A percentile compares a stretch with the other conserved stretches of the same genome.
These are phyloP conservation scores for Proliferodiscus dingleyae DNA, from an alignment of 2,329 filamentous ascomycete species.

Conservation along the genomic window DNA sequence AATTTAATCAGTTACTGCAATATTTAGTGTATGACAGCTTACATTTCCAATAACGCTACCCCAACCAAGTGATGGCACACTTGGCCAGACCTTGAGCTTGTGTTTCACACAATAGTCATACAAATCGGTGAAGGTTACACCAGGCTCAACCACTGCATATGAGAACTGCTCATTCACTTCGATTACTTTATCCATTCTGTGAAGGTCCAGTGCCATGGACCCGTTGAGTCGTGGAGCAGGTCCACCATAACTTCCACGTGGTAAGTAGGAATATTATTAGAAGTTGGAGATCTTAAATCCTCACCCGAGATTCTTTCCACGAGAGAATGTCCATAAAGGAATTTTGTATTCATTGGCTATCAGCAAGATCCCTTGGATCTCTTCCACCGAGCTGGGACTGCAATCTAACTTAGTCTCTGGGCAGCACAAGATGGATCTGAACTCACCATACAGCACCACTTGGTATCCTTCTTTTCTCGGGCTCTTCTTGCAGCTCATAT, in stretches of 20 bases:
- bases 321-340: slow-evolving; percentile 31
- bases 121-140: slow-evolving; percentile 43
- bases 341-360: slow-evolving; percentile 33
- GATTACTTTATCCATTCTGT: slow-evolving; percentile 34
- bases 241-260: slow-evolving; percentile 8
- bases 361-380: slow-evolving; percentile 33
- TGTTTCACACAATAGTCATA: slow-evolving; percentile 38
- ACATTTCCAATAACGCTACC: slow-evolving; percentile 46
- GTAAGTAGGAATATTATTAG: neutral
- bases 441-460: slow-evolving; percentile 39
- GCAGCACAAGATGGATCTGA: neutral
- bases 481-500: slow-evolving; percentile 40
- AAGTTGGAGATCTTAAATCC: slow-evolving; percentile 2
- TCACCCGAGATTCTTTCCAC: slow-evolving; percentile 39
- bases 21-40: slow-evolving; percentile 10
- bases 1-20: neutral
- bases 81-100: slow-evolving; percentile 42
- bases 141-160: slow-evolving; percentile 36
- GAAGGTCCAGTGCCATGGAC: slow-evolving; percentile 32
- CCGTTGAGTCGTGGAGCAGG: slow-evolving; percentile 10
- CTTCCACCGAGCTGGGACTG: slow-evolving; percentile 31
- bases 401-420: slow-evolving; percentile 14
- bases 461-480: slow-evolving; percentile 36
- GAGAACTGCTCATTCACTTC: slow-evolving; percentile 32
- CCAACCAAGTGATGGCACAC: slow-evolving; percentile 44